phyloP scores from a whole-genome alignment of 257 asterid species.

The Haberlea rhodopensis region DNA sequence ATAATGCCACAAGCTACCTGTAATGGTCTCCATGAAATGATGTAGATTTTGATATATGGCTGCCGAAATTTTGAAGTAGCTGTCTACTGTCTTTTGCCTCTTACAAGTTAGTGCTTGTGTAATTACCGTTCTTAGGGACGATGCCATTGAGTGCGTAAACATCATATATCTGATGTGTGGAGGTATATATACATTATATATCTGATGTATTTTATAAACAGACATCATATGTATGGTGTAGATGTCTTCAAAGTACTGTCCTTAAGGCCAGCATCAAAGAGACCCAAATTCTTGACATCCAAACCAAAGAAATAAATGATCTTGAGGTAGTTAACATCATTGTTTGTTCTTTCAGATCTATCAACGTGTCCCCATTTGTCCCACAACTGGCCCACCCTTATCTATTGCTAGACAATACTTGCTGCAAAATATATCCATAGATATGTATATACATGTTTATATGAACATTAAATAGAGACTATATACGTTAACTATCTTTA shows the following conservation, averaged over 20 bases:
- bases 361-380: conserved; percentile 45
- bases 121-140: too few species aligned
- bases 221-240: too few species aligned
- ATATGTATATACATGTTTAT: not conserved
- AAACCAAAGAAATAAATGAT: conserved; percentile 65
- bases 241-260: too few species aligned
- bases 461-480: too few species aligned
- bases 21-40: conserved; percentile 57
- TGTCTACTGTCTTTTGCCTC: conserved; percentile 39
- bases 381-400: conserved; percentile 41
- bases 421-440: conserved; percentile 15
- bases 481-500: too few species aligned
- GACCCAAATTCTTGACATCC: conserved; percentile 63
- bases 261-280: too few species aligned
- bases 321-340: conserved; percentile 37
- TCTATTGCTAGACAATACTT: conserved; percentile 35
- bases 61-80: conserved; percentile 29
- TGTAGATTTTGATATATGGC: conserved; percentile 31
- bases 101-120: too few species aligned
- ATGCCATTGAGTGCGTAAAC: too few species aligned
- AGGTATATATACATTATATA: too few species aligned
- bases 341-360: conserved; percentile 35
- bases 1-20: conserved; percentile 67
- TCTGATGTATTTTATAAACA: too few species aligned
- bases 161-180: too few species aligned